Evolutionary conservation across 768 basidiomycete species (phyloP).

Genomic region (Boletus barrowsii): DNA sequence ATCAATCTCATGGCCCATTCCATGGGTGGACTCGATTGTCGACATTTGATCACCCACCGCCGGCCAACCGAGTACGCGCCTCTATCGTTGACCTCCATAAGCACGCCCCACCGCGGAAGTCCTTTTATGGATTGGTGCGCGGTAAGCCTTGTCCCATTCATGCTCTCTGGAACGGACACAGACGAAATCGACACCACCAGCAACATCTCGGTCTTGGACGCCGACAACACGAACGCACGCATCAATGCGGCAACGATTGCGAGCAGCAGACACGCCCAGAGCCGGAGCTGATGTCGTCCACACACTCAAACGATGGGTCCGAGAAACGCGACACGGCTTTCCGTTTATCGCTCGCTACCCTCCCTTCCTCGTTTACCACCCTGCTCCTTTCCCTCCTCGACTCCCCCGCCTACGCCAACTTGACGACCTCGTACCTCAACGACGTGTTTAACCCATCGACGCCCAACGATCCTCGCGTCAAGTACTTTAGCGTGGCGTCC

Average conservation of each 20-base stretch:
- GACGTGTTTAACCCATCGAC: conserved; percentile 79
- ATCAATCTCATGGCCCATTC: conserved; percentile 95
- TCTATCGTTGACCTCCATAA: conserved; percentile 81
- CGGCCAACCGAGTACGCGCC: conserved; percentile 81
- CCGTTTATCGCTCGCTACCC: conserved; percentile 54
- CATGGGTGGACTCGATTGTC: conserved; percentile 96
- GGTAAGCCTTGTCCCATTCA: conserved; percentile 40
- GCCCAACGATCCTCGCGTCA: conserved; percentile 76
- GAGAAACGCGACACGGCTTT: conserved; percentile 33
- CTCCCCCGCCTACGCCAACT: conserved; percentile 93
- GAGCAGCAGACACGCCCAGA: not conserved
- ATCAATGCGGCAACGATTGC: not conserved
- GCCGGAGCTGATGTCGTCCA: not conserved
- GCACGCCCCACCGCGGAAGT: conserved; percentile 92
- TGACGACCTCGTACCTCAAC: conserved; percentile 81
- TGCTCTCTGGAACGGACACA: conserved; percentile 5
- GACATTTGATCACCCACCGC: conserved; percentile 86
- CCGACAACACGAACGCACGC: conserved; percentile 30
- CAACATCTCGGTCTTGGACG: conserved; percentile 92
- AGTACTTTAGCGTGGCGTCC: conserved; percentile 90
- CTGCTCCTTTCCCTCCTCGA: conserved; percentile 87
- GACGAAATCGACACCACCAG: conserved; percentile 36
- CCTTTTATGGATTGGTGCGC: conserved; percentile 99
- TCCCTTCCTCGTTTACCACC: conserved; percentile 83
- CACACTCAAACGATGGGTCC: not conserved